Evolutionary conservation across 2,329 filamentous ascomycete species (phyloP).

Genomic region (Penicillium hesseltinei): DNA sequence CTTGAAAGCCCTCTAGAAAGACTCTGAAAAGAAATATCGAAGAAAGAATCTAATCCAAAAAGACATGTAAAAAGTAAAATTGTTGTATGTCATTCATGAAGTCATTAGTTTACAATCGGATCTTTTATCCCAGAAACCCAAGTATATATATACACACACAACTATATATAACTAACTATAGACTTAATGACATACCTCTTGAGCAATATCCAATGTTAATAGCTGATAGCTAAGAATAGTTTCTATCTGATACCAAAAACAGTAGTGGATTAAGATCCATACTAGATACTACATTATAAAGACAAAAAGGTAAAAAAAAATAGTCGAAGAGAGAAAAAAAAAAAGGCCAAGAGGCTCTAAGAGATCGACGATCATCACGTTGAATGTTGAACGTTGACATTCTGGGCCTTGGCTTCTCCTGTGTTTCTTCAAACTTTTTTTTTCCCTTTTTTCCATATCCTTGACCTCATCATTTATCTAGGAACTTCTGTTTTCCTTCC

Average conservation of each 20-base stretch:
- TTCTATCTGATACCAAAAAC: background rate
- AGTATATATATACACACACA: background rate
- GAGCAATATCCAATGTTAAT: background rate
- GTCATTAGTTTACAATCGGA: background rate
- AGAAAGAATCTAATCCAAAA: too few relatives aligned
- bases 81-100: background rate
- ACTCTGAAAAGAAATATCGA: too few relatives aligned
- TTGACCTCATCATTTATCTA: conserved; percentile 18
- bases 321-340: background rate
- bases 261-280: background rate
- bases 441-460: conserved; percentile 5
- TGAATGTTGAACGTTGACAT: background rate
- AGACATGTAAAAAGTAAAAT: too few relatives aligned
- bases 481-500: background rate
- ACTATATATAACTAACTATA: background rate
- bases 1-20: too few relatives aligned
- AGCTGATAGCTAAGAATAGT: background rate
- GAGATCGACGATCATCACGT: conserved; percentile 2
- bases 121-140: background rate
- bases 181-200: background rate
- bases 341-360: background rate
- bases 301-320: background rate
- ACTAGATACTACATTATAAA: background rate
- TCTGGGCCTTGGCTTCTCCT: conserved; percentile 13
- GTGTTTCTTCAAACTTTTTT: conserved; percentile 11